These are phyloP conservation scores for Circinella minor DNA, from an alignment of 371 early-diverging fungal genomes.

Conservation along the genomic window DNA sequence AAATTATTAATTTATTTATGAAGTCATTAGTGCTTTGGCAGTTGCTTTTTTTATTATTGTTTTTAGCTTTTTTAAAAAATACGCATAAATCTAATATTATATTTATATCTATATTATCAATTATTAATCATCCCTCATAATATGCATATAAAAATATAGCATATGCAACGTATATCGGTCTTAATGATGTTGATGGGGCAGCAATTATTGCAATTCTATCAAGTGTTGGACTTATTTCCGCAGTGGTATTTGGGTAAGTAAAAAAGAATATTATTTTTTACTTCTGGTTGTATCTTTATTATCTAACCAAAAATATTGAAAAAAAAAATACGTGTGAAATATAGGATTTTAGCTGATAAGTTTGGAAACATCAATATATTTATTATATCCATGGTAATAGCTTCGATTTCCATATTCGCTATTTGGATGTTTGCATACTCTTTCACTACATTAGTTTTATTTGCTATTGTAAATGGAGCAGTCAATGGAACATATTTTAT, in stretches of 20 bases:
- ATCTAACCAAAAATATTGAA: no score
- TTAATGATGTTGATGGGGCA: background rate
- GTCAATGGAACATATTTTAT: background rate
- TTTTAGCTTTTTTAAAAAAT: background rate
- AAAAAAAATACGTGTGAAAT: background rate
- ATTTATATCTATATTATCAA: background rate
- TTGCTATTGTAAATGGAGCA: background rate
- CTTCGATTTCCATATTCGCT: background rate
- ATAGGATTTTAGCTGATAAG: background rate
- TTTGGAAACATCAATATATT: background rate
- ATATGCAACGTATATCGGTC: background rate
- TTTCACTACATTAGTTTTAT: background rate
- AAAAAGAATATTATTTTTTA: no score
- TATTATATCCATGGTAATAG: constrained; percentile 1
- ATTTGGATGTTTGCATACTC: background rate
- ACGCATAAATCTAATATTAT: no score
- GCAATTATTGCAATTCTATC: background rate
- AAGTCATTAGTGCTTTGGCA: background rate
- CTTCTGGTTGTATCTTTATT: background rate
- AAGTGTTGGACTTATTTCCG: background rate
- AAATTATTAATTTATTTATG: background rate
- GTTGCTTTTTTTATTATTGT: no score
- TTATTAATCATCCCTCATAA: background rate
- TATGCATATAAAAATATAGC: no score
- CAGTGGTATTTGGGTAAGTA: background rate